Base-by-base conservation (phyloP, 352 stramenopile genomes). In the Pythium angustatum region DNA sequence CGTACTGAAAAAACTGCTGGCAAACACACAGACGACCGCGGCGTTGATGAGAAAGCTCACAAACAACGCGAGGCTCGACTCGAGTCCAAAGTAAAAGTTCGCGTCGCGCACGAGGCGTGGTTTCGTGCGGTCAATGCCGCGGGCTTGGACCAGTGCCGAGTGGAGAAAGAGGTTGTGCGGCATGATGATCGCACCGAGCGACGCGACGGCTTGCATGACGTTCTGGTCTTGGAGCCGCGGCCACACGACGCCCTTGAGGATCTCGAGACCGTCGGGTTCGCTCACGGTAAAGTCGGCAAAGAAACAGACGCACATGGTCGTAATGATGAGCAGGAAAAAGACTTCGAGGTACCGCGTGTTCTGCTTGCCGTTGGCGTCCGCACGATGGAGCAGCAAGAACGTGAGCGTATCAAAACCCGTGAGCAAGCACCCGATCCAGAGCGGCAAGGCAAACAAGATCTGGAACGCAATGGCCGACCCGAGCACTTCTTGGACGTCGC, bases 131-230 rank as follows among this genome's bases (percentile, higher is more conserved):
- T 93, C 78, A 1, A 95, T 58, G 17, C 79, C 62, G 8, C 79
- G 58, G 3, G 80, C 77, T 41, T 90, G 90, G 27, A 98, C 87
- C 0, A 98, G 81, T 19, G 86, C 96, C 9, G 90, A 98, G 69
- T 98, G 96, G 30, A 98, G 75, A 64, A 97, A 98, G 15, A 99
- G 81, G 56, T 99, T 98, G 81, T 98, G 93, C 3, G 96, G 96
- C 96, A 99, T 99, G 78, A 98, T 97, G 38, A 99, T 93, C 0
- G 93, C 89, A 38, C 95, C 96, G 12, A 98, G 66, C 55, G 98
- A 98, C 1, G 91, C 95, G 15, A 97, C 96, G 19, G 87, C 92
- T 56, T 89, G 78, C 59, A 80, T 79, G 58, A 71, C 80, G 55
- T 85, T 90, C 66, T 80, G 81, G 43, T 77, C 68, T 60, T 78